Base-by-base conservation (phyloP, 225 moss, liverwort and hornwort species). In the Pleurozium schreberi region DNA sequence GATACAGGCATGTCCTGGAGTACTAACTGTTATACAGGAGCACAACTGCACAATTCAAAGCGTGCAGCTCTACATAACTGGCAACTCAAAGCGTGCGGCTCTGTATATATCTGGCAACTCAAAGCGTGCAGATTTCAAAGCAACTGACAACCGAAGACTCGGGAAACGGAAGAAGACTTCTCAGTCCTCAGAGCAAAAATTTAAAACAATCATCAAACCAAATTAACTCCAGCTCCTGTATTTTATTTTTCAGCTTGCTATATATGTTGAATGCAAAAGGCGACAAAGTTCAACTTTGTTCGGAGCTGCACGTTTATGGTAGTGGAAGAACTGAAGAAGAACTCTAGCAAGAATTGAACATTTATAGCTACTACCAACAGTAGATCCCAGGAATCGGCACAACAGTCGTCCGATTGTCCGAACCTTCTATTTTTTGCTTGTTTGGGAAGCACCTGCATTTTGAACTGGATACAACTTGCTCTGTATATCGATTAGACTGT, bases 131-230 rank as follows among this genome's bases (percentile, higher is more conserved):
- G 68, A 87, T 80, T 68, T 87, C 77, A 83, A 70, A 86, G 69
- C 50, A 80, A 84, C 76, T 91, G 86, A 77, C 88, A 82, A 67
- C 86, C 62, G 86, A 91, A 91, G 91, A 91, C 91, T 82, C 76
- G 69, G 69, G 86, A 82, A 85, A 53, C 61, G 53, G 82, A 83
- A 20, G 88, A 83, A 55, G 89, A 91, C 91, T 91, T 91, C 80
- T 68, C 45, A 64, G 45, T 68, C 27, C 34, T 23, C 36, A 45
- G 43, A 12, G 66, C 68, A 12, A 17, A 78, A 22, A 42, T 6
- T 8, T 21, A n/a, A 68, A 84, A 68, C 30, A 52, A 53, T 61
- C 18, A 23, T 53, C 69, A 47, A 59, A 70, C 65, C 36, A 30
- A 38, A n/a, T n/a, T n/a, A n/a, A n/a, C n/a, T n/a, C n/a, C n/a